Evolutionary conservation across 208 protist genomes (phyloP).

Genomic region (Wallacemonas collosoma): DNA sequence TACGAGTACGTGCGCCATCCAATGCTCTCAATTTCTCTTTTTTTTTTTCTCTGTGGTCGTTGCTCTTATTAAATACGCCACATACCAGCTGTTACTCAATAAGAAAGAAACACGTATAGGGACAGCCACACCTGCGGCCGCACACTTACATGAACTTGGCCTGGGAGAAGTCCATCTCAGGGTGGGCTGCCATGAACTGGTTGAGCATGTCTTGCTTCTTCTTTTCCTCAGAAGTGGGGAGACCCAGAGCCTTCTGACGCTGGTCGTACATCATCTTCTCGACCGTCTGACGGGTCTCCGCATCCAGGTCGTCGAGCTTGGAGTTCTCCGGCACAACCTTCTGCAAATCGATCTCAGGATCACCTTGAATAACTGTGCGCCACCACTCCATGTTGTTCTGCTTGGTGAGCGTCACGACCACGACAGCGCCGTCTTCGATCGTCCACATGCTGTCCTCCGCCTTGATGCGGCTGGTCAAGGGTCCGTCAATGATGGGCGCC

Average conservation of each 20-base stretch:
- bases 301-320: constrained; percentile 95
- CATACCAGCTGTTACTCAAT: neutral
- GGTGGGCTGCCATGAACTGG: constrained; percentile 95
- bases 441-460: constrained; percentile 92
- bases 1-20: no score
- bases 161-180: constrained; percentile 96
- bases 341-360: constrained; percentile 92
- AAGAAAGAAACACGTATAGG: neutral
- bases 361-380: constrained; percentile 84
- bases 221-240: constrained; percentile 93
- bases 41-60: neutral
- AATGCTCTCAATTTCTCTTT: neutral
- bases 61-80: neutral
- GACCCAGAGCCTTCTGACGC: constrained; percentile 93
- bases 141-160: constrained; percentile 90
- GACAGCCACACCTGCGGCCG: neutral
- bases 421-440: constrained; percentile 87
- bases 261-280: constrained; percentile 98
- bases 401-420: constrained; percentile 91
- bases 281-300: constrained; percentile 93
- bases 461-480: constrained; percentile 71
- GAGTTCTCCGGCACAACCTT: constrained; percentile 95
- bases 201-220: constrained; percentile 94
- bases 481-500: constrained; percentile 81
- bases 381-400: constrained; percentile 94